phyloP scores from a whole-genome alignment of 192 early-diverging fungal genomes.

The Lobulomyces angularis region DNA sequence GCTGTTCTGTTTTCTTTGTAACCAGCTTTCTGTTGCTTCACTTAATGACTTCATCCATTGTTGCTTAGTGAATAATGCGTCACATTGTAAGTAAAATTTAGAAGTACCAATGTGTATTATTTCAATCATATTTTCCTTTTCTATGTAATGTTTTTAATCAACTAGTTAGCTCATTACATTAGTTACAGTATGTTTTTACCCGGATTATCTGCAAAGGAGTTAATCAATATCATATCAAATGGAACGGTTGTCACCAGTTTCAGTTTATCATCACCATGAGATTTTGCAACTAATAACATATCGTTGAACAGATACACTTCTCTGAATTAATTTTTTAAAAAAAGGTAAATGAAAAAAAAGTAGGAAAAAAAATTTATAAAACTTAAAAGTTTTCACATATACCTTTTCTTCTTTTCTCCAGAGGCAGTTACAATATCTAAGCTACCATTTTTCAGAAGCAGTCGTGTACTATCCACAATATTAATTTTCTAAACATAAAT shows the following conservation, averaged over 20 bases:
- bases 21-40: constrained; percentile 21
- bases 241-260: constrained; percentile 35
- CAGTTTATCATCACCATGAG: constrained; percentile 21
- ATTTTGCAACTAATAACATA: constrained; percentile 37
- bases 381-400: no score
- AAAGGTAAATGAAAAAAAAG: no score
- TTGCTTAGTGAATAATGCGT: constrained; percentile 10
- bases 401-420: constrained; percentile 20
- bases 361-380: no score
- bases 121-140: constrained; percentile 25
- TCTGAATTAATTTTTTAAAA: no score
- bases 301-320: constrained; percentile 47
- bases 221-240: constrained; percentile 32
- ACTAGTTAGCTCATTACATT: no score
- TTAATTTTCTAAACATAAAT: constrained; percentile 39
- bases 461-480: constrained; percentile 31
- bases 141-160: no score
- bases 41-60: constrained; percentile 28
- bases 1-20: constrained; percentile 19
- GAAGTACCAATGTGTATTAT: constrained; percentile 20
- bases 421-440: constrained; percentile 21
- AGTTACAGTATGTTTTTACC: neutral
- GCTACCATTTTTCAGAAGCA: constrained; percentile 20
- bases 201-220: constrained; percentile 6
- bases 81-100: constrained; percentile 14